Evolutionary conservation across 768 basidiomycete genomes (phyloP).

Genomic region (Nidularia sp.): DNA sequence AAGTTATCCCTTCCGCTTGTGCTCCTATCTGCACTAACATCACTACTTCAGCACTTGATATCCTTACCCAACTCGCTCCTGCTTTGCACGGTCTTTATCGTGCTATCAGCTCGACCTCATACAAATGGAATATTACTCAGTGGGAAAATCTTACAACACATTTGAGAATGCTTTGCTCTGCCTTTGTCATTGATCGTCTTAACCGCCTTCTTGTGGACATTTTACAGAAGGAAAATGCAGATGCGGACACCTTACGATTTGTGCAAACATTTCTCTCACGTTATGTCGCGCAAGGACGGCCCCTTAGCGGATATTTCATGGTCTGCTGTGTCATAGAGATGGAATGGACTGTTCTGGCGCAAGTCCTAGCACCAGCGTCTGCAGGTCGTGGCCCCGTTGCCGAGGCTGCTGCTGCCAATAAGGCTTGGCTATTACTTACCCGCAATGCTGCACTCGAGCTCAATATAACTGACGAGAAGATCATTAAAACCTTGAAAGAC

Average conservation of each 20-base stretch:
- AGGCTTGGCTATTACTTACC: conserved; percentile 72
- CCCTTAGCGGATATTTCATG: conserved; percentile 82
- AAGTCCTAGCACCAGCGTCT: conserved; percentile 44
- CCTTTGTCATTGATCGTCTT: conserved; percentile 65
- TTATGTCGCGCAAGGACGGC: conserved; percentile 72
- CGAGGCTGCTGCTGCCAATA: conserved; percentile 83
- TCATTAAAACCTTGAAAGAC: conserved; percentile 34
- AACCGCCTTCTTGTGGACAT: conserved; percentile 69
- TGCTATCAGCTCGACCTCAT: conserved; percentile 75
- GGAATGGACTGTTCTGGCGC: conserved; percentile 81
- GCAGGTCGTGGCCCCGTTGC: conserved; percentile 24
- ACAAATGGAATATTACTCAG: conserved; percentile 65
- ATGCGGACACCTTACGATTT: conserved; percentile 47
- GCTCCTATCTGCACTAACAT: not conserved
- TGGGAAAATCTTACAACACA: conserved; percentile 55
- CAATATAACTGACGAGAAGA: conserved; percentile 30
- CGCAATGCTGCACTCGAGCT: conserved; percentile 42
- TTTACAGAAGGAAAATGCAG: conserved; percentile 48
- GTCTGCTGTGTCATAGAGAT: conserved; percentile 88
- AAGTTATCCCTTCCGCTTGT: conserved; percentile 17
- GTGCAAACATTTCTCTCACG: conserved; percentile 69
- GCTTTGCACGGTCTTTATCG: conserved; percentile 85
- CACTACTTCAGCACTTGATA: conserved; percentile 49
- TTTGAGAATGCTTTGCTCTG: conserved; percentile 58
- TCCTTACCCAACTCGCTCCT: conserved; percentile 74